Evolutionary conservation across 2,329 filamentous ascomycete species (phyloP).

Genomic region (Rhinocladiella similis): DNA sequence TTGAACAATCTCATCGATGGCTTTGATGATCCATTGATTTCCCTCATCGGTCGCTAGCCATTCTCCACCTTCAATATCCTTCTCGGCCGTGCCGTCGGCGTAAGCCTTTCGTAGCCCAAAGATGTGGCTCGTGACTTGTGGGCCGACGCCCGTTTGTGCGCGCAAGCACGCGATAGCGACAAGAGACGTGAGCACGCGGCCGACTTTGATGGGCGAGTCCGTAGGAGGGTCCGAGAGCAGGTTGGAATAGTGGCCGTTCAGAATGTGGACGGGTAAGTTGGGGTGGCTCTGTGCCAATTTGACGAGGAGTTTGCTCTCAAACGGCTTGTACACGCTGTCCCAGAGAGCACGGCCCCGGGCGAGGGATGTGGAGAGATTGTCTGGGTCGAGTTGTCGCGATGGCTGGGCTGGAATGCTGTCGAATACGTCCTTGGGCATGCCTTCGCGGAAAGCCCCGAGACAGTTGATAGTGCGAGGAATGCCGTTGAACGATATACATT

Average conservation of each 20-base stretch:
- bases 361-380: conserved; percentile 57
- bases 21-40: conserved; percentile 62
- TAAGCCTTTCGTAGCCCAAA: conserved; percentile 77
- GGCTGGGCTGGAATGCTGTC: conserved; percentile 56
- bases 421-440: conserved; percentile 59
- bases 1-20: conserved; percentile 61
- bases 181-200: conserved; percentile 70
- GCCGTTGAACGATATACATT: conserved; percentile 50
- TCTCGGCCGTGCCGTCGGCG: conserved; percentile 62
- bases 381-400: conserved; percentile 53
- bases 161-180: conserved; percentile 73
- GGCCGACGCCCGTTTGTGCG: conserved; percentile 77
- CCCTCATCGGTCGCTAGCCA: conserved; percentile 68
- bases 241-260: conserved; percentile 71
- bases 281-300: conserved; percentile 76
- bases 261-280: conserved; percentile 77
- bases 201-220: conserved; percentile 56
- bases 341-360: conserved; percentile 66
- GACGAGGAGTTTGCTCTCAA: conserved; percentile 68
- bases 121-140: conserved; percentile 78
- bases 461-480: conserved; percentile 83
- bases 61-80: conserved; percentile 52
- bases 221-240: conserved; percentile 68
- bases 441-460: conserved; percentile 68
- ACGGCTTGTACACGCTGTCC: conserved; percentile 74